Percentiles rank a stretch among this genome's conserved stretches.
Evolutionary conservation across 768 basidiomycete genomes (phyloP).

Genomic region (Termitomyces sp.): DNA sequence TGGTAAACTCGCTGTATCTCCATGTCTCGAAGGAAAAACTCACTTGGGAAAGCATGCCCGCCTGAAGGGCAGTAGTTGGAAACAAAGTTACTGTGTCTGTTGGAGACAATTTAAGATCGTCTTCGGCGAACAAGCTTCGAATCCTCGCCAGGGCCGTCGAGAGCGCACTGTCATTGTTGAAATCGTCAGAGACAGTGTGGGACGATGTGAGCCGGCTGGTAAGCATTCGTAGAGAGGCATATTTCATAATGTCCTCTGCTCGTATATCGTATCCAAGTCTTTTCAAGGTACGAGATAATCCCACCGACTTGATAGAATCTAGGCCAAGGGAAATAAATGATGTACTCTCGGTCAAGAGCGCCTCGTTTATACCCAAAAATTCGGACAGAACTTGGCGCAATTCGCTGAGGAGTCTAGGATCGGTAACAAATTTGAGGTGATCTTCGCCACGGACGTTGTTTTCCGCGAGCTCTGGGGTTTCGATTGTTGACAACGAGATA

Average conservation of each 20-base stretch:
- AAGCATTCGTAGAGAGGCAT: constrained; percentile 18
- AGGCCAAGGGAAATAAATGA: constrained; percentile 44
- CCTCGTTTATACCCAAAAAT: constrained; percentile 22
- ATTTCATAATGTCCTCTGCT: constrained; percentile 34
- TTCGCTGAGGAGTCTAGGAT: constrained; percentile 12
- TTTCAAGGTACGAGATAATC: constrained; percentile 31
- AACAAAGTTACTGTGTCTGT: constrained; percentile 30
- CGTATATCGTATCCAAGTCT: constrained; percentile 28
- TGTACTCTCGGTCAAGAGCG: constrained; percentile 18
- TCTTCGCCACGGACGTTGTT: neutral
- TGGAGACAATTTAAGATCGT: constrained; percentile 15
- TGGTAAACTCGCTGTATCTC: neutral
- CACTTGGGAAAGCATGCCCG: constrained; percentile 49
- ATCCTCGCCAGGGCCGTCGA: neutral
- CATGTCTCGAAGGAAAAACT: constrained; percentile 1
- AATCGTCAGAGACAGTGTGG: neutral
- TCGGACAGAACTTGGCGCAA: constrained; percentile 19
- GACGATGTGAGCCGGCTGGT: neutral
- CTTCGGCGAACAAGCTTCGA: constrained; percentile 7
- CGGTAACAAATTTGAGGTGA: neutral
- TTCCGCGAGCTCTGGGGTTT: neutral
- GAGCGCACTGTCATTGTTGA: neutral
- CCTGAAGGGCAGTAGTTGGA: constrained; percentile 41
- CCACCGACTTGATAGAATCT: constrained; percentile 45
- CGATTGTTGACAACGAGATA: neutral